Conservation (phyloP, 129 eudicot genomes). For the Apium graveolens region DNA sequence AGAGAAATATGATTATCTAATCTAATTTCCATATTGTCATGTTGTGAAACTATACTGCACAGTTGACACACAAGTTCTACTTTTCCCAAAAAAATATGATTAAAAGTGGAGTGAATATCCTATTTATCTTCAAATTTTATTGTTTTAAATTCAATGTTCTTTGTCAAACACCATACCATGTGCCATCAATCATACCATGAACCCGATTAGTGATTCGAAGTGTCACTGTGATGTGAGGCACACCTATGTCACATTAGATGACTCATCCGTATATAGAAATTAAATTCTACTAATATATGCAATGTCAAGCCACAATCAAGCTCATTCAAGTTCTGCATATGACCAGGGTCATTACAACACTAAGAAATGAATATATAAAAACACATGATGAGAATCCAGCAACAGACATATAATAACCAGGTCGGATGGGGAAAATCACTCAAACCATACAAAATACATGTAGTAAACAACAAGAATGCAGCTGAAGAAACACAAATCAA, state of each 20-base stretch:
- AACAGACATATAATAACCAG: too few species aligned
- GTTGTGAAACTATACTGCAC: neutral
- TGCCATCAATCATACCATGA: neutral
- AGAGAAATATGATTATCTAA: neutral
- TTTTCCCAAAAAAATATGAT: neutral
- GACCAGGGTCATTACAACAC: too few species aligned
- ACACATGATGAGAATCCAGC: too few species aligned
- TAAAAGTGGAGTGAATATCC: neutral
- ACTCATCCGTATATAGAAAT: too few species aligned
- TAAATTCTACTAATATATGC: too few species aligned
- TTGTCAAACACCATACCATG: neutral
- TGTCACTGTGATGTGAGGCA: neutral
- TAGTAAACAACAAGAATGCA: too few species aligned
- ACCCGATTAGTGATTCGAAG: neutral
- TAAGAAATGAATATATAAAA: too few species aligned
- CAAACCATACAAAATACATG: too few species aligned
- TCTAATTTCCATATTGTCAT: neutral
- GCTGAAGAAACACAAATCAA: too few species aligned
- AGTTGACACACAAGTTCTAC: neutral
- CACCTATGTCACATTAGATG: neutral
- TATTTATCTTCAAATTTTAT: neutral
- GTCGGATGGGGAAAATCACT: too few species aligned
- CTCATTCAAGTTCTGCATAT: too few species aligned
- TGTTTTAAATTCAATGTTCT: neutral
- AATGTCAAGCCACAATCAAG: slow-evolving; percentile 10